Evolutionary conservation across 306 rosid species (phyloP).

Genomic region (Cicer chorassanicum): DNA sequence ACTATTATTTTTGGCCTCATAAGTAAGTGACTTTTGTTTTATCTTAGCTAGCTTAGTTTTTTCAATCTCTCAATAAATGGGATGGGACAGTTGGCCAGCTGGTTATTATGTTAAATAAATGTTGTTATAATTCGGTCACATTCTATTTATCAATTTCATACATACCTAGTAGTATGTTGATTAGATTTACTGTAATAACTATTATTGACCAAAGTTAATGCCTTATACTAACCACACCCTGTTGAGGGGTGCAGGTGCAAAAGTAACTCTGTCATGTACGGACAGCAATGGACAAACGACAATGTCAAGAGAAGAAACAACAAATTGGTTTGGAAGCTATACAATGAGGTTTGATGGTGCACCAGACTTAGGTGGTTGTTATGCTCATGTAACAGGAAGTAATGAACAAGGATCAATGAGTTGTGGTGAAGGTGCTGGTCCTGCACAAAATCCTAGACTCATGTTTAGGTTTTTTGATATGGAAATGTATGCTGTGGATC

Average conservation of each 20-base stretch:
- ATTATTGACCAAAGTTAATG: conserved; percentile 31
- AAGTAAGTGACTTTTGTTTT: not conserved
- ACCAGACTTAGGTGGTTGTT: conserved; percentile 72
- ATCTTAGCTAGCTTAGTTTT: not conserved
- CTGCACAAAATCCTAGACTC: conserved; percentile 69
- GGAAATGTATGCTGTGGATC: conserved; percentile 75
- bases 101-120: conserved; percentile 6
- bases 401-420: conserved; percentile 55
- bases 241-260: conserved; percentile 62
- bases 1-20: not conserved
- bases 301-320: conserved; percentile 80
- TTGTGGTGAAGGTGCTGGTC: conserved; percentile 66
- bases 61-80: conserved; percentile 17
- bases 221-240: conserved; percentile 20
- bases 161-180: not conserved
- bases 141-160: not conserved
- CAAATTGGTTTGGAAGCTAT: conserved; percentile 78
- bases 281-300: conserved; percentile 65
- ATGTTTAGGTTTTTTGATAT: conserved; percentile 75
- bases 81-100: conserved; percentile 31
- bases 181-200: not conserved
- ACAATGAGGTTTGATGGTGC: conserved; percentile 72
- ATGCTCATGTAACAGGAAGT: conserved; percentile 59
- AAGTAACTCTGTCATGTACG: conserved; percentile 68
- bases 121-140: conserved; percentile 2